Base-by-base conservation (phyloP, 2,329 filamentous ascomycete genomes). In the Aspergillus caelatus region DNA sequence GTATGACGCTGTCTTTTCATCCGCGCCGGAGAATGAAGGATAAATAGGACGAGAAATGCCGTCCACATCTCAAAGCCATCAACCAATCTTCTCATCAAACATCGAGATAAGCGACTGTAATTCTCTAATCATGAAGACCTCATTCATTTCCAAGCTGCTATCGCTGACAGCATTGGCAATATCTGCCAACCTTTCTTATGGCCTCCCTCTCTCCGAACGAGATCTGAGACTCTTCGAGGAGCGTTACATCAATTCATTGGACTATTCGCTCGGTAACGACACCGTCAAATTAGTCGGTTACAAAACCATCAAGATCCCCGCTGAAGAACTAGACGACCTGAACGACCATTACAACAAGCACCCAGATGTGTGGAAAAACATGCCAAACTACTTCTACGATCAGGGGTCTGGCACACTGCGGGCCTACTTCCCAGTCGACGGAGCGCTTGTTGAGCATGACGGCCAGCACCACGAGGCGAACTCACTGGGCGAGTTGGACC, bases 301-400 rank as follows among this genome's bases (percentile, higher is more conserved):
- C 46, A 50, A 50, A 10, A n/a, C 26, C 0, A 50, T 50, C 46
- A 50, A 50, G 46, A 34, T 53, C 12, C 34, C 41, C 11, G 46
- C 11, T 6, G 34, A 60, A 7, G 34, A 55, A 19, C 12, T 48
- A 0, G 39, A 48, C 16, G 41, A 58, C 19, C 14, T 58, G 19
- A 45, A 48, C 26, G 56, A 46, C 12, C 56, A 58, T 28, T 58
- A 46, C 56, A 43, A 58, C 28, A 58, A 46, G 1, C n/a, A 58
- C 16, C 56, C 56, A 0, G 28, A 48, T 9, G 56, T 45, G 30
- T 58, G 56, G 56, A 30, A 30, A 8, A 26, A 58, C 16, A 0
- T 58, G 41, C 30, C 56, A 28, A 46, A 46, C 23, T 58, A 58
- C 56, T 48, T 41, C 26, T 50, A 50, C 23, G 46, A 50, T 11